These are phyloP conservation scores for Serendipita vermifera DNA, from an alignment of 768 basidiomycete species.

Conservation along the genomic window DNA sequence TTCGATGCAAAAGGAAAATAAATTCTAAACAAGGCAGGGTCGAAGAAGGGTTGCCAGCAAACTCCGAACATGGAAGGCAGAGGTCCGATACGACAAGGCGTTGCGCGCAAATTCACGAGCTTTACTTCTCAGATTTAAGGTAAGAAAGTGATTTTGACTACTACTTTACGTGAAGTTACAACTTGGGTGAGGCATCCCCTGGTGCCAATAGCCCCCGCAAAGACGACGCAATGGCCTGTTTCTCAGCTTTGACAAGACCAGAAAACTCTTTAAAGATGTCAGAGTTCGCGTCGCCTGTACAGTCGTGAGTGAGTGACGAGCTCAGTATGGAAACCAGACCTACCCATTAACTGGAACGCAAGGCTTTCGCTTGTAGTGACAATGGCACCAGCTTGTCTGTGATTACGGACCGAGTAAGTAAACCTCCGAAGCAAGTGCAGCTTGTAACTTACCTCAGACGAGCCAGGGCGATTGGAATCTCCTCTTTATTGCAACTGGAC, in stretches of 20 bases:
- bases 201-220: not conserved
- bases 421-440: not conserved
- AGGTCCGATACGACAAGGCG: no score
- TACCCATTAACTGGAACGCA: conserved; percentile 63
- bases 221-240: conserved; percentile 31
- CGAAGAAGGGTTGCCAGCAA: no score
- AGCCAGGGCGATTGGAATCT: conserved; percentile 61
- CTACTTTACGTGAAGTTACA: no score
- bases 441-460: conserved; percentile 33
- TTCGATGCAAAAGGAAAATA: no score
- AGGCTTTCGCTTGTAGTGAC: conserved; percentile 74
- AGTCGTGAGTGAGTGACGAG: conserved; percentile 10
- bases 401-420: not conserved
- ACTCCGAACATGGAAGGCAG: no score
- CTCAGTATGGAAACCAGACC: conserved; percentile 16
- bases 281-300: conserved; percentile 43
- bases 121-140: no score
- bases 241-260: conserved; percentile 62
- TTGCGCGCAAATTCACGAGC: no score
- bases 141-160: no score
- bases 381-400: conserved; percentile 47
- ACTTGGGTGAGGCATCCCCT: not conserved
- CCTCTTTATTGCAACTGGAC: conserved; percentile 67
- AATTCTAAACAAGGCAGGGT: no score
- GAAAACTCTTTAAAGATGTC: conserved; percentile 63